A percentile compares a stretch with the other conserved stretches of the same genome.
phyloP scores from a whole-genome alignment of 345 rosid species.

The Syzygium aqueum region DNA sequence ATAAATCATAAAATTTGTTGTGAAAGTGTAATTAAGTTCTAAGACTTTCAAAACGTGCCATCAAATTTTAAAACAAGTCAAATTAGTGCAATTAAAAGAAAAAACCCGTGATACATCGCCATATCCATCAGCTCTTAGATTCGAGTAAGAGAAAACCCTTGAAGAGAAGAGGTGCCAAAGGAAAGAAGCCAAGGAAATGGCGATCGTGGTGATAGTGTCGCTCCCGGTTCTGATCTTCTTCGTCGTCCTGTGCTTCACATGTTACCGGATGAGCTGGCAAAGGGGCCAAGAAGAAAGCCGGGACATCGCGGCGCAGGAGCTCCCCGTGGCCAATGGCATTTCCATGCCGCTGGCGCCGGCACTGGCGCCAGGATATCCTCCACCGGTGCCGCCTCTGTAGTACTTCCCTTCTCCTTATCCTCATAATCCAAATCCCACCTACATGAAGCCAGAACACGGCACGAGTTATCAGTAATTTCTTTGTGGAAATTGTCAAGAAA shows the following conservation, averaged over 20 bases:
- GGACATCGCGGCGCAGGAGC: not conserved
- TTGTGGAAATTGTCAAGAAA: not conserved
- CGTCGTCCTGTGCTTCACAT: not conserved
- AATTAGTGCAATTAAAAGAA: no score
- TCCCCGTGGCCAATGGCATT: not conserved
- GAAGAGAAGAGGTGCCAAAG: not conserved
- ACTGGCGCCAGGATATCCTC: not conserved
- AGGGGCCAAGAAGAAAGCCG: conserved; percentile 5
- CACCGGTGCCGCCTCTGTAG: not conserved
- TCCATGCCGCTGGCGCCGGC: not conserved
- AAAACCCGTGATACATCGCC: not conserved
- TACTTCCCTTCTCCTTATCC: not conserved
- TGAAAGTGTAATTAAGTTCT: no score
- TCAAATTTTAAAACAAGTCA: no score
- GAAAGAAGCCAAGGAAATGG: not conserved
- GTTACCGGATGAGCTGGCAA: not conserved
- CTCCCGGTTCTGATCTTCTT: not conserved
- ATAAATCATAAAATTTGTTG: no score
- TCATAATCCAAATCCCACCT: not conserved
- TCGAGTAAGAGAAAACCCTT: not conserved
- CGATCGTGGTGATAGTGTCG: not conserved
- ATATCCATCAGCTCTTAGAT: not conserved
- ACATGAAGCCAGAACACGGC: not conserved
- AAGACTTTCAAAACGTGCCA: no score
- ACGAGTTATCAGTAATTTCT: not conserved